phyloP scores from a whole-genome alignment of 495 filamentous ascomycete species.

The Podospora pseudoanserina region DNA sequence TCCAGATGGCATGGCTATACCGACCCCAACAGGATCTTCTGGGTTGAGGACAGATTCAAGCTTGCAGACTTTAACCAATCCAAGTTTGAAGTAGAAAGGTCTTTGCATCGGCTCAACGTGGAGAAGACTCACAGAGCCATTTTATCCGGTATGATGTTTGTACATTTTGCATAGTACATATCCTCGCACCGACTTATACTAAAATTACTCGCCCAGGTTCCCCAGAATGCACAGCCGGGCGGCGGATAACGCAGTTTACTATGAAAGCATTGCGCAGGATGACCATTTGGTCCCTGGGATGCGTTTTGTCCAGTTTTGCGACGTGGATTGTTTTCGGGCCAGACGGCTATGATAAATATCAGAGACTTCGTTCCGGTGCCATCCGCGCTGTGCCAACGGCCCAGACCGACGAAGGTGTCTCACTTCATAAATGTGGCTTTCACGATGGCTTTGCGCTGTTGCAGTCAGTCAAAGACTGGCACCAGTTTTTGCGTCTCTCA shows the following conservation, averaged over 20 bases:
- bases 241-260: conserved; percentile 7
- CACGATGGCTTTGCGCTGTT: conserved; percentile 27
- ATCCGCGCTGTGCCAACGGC: conserved; percentile 17
- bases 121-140: too few species aligned
- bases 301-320: conserved; percentile 41
- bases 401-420: conserved; percentile 1
- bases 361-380: conserved; percentile 13
- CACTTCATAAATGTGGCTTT: conserved; percentile 14
- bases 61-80: conserved; percentile 43
- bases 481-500: conserved; percentile 18
- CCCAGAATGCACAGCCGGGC: conserved; percentile 19
- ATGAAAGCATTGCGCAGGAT: conserved; percentile 31
- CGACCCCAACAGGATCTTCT: conserved; percentile 43
- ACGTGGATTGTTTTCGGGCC: conserved; percentile 40
- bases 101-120: too few species aligned
- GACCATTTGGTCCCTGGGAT: conserved; percentile 44
- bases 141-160: too few species aligned
- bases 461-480: conserved; percentile 24
- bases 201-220: conserved; percentile 4
- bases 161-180: too few species aligned
- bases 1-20: conserved; percentile 41
- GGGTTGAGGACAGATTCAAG: conserved; percentile 37
- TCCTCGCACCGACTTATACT: too few species aligned
- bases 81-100: conserved; percentile 28
- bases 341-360: conserved; percentile 15